Evolutionary conservation across 192 early-diverging fungal species (phyloP), one percentile per base, ranked within the genome.

Genomic region (Geosiphon pyriformis): DNA sequence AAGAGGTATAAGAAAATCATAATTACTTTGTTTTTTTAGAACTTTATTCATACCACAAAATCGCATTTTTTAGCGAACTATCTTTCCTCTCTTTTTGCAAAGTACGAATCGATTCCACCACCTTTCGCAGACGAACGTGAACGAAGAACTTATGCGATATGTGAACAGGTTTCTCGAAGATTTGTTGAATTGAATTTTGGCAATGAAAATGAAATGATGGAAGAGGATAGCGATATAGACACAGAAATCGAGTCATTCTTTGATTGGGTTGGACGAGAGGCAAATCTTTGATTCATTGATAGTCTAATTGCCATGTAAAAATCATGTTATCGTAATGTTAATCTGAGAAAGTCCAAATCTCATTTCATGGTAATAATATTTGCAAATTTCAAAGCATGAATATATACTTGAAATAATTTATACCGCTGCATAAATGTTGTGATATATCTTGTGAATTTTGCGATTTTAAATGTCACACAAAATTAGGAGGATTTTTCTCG

Each of bases 1-100:
- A 32, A 53, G 80, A 76, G 76, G 79, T 79, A 71, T 35, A 7
- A n/a, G n/a, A n/a, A n/a, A n/a, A n/a, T n/a, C n/a, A n/a, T n/a
- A n/a, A n/a, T n/a, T n/a, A n/a, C n/a, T n/a, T n/a, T n/a, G n/a
- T n/a, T n/a, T n/a, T n/a, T n/a, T n/a, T n/a, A n/a, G 37, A 25
- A 17, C 31, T 54, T 33, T 34, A 3, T 3, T 0, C 2, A 22
- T 48, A 15, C 22, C 35, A 18, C 17, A 48, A 20, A 48, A 3
- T 26, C 12, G 37, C 18, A 61, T 2, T 3, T 42, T 34, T 18
- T 35, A 65, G 62, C 62, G 12, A 34, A 20, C 11, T 31, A 65
- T 53, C 26, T 65, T 22, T 65, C 62, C 4, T 20, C 23, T n/a
- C 50, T 65, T 26, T 65, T 65, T 54, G 42, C 62, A 4, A 25